A percentile compares a stretch with the other conserved stretches of the same genome.
phyloP scores from a whole-genome alignment of 2,329 filamentous ascomycete species.

The Cordyceps fumosorosea region DNA sequence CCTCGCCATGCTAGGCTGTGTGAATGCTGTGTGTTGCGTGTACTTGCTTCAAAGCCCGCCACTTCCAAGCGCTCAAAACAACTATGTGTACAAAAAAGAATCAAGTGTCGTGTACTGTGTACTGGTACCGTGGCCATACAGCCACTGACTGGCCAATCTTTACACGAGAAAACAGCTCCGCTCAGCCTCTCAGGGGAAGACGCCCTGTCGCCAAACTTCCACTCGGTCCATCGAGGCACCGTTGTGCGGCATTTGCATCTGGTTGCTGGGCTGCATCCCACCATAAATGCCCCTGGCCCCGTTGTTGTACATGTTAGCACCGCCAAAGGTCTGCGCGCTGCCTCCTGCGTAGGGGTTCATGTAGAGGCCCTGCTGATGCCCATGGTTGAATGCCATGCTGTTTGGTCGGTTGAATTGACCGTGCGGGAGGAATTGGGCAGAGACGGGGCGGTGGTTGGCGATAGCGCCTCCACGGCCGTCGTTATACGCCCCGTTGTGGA shows the following conservation, averaged over 20 bases:
- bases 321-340: background rate
- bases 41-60: background rate
- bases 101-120: background rate
- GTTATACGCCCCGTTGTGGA: conserved; percentile 47
- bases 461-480: conserved; percentile 40
- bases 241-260: conserved; percentile 16
- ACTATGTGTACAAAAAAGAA: background rate
- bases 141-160: background rate
- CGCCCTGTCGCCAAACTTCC: conserved; percentile 37
- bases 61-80: background rate
- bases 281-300: conserved; percentile 14
- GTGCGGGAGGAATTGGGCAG: conserved; percentile 10
- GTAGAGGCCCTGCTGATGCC: background rate
- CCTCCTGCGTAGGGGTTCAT: conserved; percentile 12
- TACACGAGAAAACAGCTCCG: background rate
- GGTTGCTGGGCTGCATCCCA: conserved; percentile 21
- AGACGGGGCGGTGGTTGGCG: conserved; percentile 21
- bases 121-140: background rate
- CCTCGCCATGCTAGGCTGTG: conserved; percentile 14
- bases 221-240: conserved; percentile 28
- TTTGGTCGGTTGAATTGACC: conserved; percentile 18
- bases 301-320: conserved; percentile 5
- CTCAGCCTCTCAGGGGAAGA: conserved; percentile 24
- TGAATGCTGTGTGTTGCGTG: background rate
- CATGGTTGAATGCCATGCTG: conserved; percentile 13